phyloP scores from a whole-genome alignment of 179 eudicot genomes.

The Spergularia azorica region DNA sequence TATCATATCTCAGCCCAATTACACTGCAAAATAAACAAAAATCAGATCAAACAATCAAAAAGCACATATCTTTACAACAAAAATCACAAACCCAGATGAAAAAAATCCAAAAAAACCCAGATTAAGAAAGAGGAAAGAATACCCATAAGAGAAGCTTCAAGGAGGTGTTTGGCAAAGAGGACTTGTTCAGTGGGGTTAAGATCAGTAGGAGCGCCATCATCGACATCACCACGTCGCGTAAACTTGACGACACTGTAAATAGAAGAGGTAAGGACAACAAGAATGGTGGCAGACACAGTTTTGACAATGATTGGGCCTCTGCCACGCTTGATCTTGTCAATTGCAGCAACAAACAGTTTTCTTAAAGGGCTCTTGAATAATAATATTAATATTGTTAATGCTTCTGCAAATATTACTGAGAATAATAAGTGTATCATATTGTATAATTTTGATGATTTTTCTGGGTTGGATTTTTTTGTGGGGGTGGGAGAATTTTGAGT shows the following conservation, averaged over 20 bases:
- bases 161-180: constrained; percentile 50
- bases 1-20: neutral
- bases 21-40: constrained; percentile 3
- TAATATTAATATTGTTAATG: constrained; percentile 49
- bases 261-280: constrained; percentile 47
- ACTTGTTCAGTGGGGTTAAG: constrained; percentile 72
- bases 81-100: neutral
- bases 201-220: constrained; percentile 40
- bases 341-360: constrained; percentile 52
- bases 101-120: neutral
- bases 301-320: constrained; percentile 66
- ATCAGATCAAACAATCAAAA: neutral
- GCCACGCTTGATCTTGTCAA: constrained; percentile 71
- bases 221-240: constrained; percentile 36
- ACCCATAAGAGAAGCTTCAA: constrained; percentile 91
- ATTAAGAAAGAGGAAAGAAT: neutral
- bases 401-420: constrained; percentile 50
- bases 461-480: constrained; percentile 5
- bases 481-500: no score
- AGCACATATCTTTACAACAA: neutral
- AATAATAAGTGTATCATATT: constrained; percentile 58
- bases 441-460: neutral
- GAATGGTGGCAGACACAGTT: constrained; percentile 52
- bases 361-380: constrained; percentile 71
- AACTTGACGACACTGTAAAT: constrained; percentile 44